phyloP scores from a whole-genome alignment of 164 flowering plant genomes.

The Kingdonia uniflora region DNA sequence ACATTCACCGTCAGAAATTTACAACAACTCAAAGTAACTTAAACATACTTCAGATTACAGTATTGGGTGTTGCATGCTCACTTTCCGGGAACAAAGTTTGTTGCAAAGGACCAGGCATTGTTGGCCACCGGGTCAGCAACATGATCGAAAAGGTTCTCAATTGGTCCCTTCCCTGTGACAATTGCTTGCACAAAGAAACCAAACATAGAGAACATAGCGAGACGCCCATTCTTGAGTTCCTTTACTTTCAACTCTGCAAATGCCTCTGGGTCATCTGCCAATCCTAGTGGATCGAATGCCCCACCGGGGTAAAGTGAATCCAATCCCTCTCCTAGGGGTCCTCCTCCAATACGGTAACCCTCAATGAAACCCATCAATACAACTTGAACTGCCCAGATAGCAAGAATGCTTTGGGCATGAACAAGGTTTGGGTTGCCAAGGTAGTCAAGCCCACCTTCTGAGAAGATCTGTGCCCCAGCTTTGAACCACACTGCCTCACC shows the following conservation, averaged over 20 bases:
- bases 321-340: conserved; percentile 20
- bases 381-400: conserved; percentile 21
- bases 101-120: conserved; percentile 83
- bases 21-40: too few species aligned
- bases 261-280: conserved; percentile 80
- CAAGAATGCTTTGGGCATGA: conserved; percentile 24
- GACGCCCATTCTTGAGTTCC: conserved; percentile 65
- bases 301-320: conserved; percentile 20
- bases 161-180: conserved; percentile 75
- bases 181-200: conserved; percentile 85
- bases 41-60: too few species aligned
- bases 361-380: conserved; percentile 23
- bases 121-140: conserved; percentile 63
- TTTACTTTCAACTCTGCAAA: conserved; percentile 78
- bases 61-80: conserved; percentile 18
- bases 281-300: conserved; percentile 42
- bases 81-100: conserved; percentile 76
- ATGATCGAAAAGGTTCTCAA: conserved; percentile 71
- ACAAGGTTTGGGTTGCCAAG: conserved; percentile 21
- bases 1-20: too few species aligned
- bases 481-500: conserved; percentile 24
- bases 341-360: conserved; percentile 20
- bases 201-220: conserved; percentile 76
- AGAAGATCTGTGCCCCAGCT: conserved; percentile 23
- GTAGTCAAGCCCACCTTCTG: conserved; percentile 21